Conservation (phyloP, 352 stramenopile genomes). For the Pythium dissimile region DNA sequence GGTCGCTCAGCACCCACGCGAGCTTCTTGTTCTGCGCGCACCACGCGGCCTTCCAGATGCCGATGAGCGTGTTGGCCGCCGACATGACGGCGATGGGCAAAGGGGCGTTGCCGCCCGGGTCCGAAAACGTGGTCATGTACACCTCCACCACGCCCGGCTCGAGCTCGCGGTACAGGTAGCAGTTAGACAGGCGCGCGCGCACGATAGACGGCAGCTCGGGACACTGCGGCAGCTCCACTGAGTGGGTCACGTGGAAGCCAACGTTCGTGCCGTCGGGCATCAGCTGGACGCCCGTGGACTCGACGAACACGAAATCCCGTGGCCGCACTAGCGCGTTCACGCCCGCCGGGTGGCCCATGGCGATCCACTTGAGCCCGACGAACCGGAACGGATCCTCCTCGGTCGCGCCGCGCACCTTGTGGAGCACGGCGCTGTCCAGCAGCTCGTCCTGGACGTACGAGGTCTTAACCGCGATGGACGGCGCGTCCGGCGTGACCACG, state of each 20-base stretch:
- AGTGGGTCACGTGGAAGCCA: conserved; percentile 36
- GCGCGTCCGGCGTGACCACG: conserved; percentile 26
- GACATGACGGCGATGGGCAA: conserved; percentile 22
- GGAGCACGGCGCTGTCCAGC: conserved; percentile 27
- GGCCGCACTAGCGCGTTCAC: conserved; percentile 20
- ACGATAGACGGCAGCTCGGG: conserved; percentile 2
- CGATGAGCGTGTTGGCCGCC: conserved; percentile 17
- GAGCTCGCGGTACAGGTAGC: conserved; percentile 13
- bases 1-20: conserved; percentile 5
- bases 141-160: conserved; percentile 22
- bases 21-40: conserved; percentile 37
- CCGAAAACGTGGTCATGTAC: conserved; percentile 25
- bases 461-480: conserved; percentile 32
- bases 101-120: conserved; percentile 19
- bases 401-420: conserved; percentile 36
- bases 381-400: conserved; percentile 17
- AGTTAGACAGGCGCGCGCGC: conserved; percentile 10
- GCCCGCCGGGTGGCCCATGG: conserved; percentile 1
- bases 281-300: conserved; percentile 33
- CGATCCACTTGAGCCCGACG: conserved; percentile 27
- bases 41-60: conserved; percentile 23
- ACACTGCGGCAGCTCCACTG: conserved; percentile 27
- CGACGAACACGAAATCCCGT: conserved; percentile 43
- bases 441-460: conserved; percentile 18
- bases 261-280: conserved; percentile 31